Conservation (phyloP, 2,329 filamentous ascomycete genomes). For the Ceratocystis diversiconidia region DNA sequence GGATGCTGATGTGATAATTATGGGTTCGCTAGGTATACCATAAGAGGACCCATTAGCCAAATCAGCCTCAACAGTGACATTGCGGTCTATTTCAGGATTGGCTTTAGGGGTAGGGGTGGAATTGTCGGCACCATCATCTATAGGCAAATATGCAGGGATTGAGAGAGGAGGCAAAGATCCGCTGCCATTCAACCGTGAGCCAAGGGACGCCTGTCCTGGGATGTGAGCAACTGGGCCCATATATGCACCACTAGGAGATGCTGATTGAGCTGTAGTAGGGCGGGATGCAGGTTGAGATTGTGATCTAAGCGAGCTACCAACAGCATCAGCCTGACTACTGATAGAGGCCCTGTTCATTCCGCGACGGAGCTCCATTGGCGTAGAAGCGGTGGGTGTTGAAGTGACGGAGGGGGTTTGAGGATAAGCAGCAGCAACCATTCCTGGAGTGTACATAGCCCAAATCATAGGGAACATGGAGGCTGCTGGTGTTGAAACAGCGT, state of each 20-base stretch:
- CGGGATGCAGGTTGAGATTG: constrained; percentile 52
- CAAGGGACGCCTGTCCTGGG: constrained; percentile 19
- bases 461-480: constrained; percentile 31
- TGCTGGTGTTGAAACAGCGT: constrained; percentile 46
- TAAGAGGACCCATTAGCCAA: not conserved
- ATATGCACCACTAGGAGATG: not conserved
- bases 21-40: not conserved
- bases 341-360: constrained; percentile 40
- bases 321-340: not conserved
- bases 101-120: constrained; percentile 6
- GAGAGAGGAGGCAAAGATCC: constrained; percentile 17
- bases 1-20: not conserved
- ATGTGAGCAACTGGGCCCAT: constrained; percentile 20
- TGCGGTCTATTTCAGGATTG: not conserved
- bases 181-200: not conserved
- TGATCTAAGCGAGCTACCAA: constrained; percentile 45
- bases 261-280: constrained; percentile 20
- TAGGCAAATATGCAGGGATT: constrained; percentile 19
- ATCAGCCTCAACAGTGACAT: not conserved
- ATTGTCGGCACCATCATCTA: not conserved
- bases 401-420: not conserved
- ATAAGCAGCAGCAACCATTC: constrained; percentile 5
- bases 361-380: constrained; percentile 37
- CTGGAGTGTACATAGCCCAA: not conserved
- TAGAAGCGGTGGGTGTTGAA: not conserved